A percentile compares a stretch with the other conserved stretches of the same genome.
Evolutionary conservation across 345 rosid genomes (phyloP).

Genomic region (Draba incana): DNA sequence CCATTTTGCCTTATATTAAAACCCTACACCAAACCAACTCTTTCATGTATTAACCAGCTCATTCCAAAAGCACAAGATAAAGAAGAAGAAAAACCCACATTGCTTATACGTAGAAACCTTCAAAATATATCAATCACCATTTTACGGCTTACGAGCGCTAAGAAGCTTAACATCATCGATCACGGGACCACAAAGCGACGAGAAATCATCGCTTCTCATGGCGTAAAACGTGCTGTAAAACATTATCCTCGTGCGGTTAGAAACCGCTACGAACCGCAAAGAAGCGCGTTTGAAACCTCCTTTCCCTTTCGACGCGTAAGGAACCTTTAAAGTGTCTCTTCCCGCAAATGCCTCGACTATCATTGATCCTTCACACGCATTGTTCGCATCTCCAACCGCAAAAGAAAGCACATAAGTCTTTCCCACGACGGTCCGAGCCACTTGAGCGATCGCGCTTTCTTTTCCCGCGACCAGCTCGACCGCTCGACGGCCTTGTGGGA

Average conservation of each 20-base stretch:
- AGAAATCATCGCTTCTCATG: slow-evolving; percentile 72
- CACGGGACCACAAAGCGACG: slow-evolving; percentile 84
- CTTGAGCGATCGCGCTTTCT: slow-evolving; percentile 83
- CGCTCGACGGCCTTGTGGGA: slow-evolving; percentile 70
- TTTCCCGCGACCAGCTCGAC: slow-evolving; percentile 83
- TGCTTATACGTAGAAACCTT: not conserved
- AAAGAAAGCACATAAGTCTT: slow-evolving; percentile 67
- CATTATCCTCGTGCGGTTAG: slow-evolving; percentile 59
- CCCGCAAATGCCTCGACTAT: slow-evolving; percentile 82
- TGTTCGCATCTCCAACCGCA: slow-evolving; percentile 74
- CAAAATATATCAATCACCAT: not conserved
- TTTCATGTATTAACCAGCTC: slow-evolving; percentile 22
- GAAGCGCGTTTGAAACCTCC: slow-evolving; percentile 76
- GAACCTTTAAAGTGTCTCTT: slow-evolving; percentile 55
- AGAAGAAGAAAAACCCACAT: not conserved
- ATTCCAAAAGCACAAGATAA: slow-evolving; percentile 22
- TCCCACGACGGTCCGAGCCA: slow-evolving; percentile 57
- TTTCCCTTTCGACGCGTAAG: slow-evolving; percentile 65
- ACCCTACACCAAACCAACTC: slow-evolving; percentile 35
- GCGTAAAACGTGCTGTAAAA: slow-evolving; percentile 78
- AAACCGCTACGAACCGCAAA: slow-evolving; percentile 55
- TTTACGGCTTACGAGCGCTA: slow-evolving; percentile 46
- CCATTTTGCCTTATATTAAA: slow-evolving; percentile 22
- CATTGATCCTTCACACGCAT: slow-evolving; percentile 73
- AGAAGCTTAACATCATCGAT: slow-evolving; percentile 72